Conservation (phyloP, 352 stramenopile species). For the Globisporangium spinosum region DNA sequence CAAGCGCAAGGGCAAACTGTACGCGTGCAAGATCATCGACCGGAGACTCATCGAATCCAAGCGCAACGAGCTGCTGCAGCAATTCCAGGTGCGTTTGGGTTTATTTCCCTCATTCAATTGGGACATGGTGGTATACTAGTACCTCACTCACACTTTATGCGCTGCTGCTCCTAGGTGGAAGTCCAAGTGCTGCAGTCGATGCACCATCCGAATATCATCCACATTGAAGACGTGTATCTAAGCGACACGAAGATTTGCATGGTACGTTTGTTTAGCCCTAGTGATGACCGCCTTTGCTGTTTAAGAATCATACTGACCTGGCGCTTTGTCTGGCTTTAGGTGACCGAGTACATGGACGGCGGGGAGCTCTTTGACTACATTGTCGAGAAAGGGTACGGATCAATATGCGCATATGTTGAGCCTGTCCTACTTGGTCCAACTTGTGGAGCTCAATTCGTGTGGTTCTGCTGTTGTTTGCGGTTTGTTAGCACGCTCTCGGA, state of each 20-base stretch:
- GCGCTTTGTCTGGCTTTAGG: slow-evolving; percentile 25
- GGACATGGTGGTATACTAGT: not conserved
- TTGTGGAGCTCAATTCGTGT: not conserved
- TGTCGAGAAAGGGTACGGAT: slow-evolving; percentile 65
- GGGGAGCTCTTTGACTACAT: slow-evolving; percentile 91
- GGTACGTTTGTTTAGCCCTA: slow-evolving; percentile 23
- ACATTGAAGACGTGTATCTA: slow-evolving; percentile 85
- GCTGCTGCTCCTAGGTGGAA: slow-evolving; percentile 46
- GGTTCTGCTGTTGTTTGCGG: not conserved
- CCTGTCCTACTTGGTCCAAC: not conserved
- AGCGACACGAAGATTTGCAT: slow-evolving; percentile 86
- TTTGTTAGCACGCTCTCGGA: slow-evolving; percentile 68
- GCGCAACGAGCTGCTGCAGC: slow-evolving; percentile 78
- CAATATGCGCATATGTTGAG: not conserved
- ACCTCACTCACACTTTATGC: not conserved
- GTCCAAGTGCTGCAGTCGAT: slow-evolving; percentile 90
- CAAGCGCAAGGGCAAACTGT: slow-evolving; percentile 43
- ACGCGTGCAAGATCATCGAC: slow-evolving; percentile 89
- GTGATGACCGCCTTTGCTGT: not conserved
- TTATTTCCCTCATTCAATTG: not conserved
- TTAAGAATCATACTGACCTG: not conserved
- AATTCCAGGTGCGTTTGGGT: slow-evolving; percentile 65
- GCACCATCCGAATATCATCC: slow-evolving; percentile 89
- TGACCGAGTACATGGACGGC: slow-evolving; percentile 87
- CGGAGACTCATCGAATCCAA: slow-evolving; percentile 65